Evolutionary conservation across 73 alveolate species (phyloP).

Genomic region (Tetrahymena thermophila): DNA sequence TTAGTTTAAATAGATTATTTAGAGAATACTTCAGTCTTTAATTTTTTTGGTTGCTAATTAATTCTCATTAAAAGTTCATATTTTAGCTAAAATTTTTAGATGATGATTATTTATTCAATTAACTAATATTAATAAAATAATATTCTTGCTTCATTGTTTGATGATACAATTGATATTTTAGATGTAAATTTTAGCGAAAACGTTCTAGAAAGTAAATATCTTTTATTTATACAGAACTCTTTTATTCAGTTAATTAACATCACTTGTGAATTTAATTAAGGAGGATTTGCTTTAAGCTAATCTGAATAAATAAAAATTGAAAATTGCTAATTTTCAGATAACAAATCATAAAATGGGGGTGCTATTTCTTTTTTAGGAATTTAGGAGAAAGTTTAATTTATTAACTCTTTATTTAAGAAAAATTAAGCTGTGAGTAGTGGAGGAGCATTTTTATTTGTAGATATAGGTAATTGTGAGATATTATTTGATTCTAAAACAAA

Average conservation of each 20-base stretch:
- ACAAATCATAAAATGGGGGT: not conserved
- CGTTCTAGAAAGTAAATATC: not conserved
- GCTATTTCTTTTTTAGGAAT: not conserved
- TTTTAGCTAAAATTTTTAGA: not conserved
- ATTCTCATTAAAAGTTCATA: too few species aligned
- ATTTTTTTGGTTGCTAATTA: not conserved
- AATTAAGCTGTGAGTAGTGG: not conserved
- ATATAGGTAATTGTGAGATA: not conserved
- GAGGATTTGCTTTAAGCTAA: not conserved
- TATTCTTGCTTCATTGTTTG: not conserved
- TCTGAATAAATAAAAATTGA: not conserved
- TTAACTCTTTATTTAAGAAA: not conserved
- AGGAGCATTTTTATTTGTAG: not conserved
- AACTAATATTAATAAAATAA: too few species aligned
- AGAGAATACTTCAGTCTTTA: not conserved
- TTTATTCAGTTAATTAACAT: too few species aligned
- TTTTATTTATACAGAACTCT: not conserved
- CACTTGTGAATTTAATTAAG: not conserved
- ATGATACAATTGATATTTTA: not conserved
- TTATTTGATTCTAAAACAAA: not conserved
- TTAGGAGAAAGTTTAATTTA: too few species aligned
- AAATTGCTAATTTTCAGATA: not conserved
- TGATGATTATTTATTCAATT: not conserved
- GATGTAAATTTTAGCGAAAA: not conserved
- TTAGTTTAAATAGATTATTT: too few species aligned